Percentiles rank a stretch among this genome's conserved stretches.
Conservation (phyloP, 805 yeast species). For the Teunomyces kruisii region DNA sequence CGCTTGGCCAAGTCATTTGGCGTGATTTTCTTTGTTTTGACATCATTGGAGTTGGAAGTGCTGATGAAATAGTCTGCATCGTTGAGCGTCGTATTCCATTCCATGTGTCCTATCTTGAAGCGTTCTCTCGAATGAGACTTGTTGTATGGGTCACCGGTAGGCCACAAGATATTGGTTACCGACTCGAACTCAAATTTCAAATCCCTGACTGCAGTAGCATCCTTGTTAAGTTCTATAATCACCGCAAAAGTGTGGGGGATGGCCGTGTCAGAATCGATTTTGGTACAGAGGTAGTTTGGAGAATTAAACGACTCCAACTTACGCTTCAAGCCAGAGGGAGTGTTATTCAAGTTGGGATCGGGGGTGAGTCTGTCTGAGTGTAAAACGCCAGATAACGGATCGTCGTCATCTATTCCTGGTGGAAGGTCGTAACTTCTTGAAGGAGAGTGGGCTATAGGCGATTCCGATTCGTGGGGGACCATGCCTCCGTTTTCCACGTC, state of each 20-base stretch:
- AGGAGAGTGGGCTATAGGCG: not conserved
- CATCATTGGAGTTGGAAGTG: slow-evolving; percentile 42
- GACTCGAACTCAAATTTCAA: slow-evolving; percentile 46
- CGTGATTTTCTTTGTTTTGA: slow-evolving; percentile 38
- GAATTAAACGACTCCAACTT: slow-evolving; percentile 26
- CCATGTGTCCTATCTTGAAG: slow-evolving; percentile 47
- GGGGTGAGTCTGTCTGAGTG: slow-evolving; percentile 1
- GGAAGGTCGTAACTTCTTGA: not conserved
- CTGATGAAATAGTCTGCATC: slow-evolving; percentile 48
- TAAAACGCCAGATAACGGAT: slow-evolving; percentile 1
- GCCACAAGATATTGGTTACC: slow-evolving; percentile 50
- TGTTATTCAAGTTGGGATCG: slow-evolving; percentile 10
- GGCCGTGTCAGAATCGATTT: slow-evolving; percentile 38
- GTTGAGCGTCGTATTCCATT: slow-evolving; percentile 39
- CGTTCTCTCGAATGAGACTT: slow-evolving; percentile 44
- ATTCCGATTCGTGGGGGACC: not conserved
- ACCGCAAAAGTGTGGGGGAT: slow-evolving; percentile 57
- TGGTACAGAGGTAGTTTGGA: slow-evolving; percentile 37
- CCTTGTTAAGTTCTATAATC: slow-evolving; percentile 44
- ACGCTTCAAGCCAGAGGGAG: slow-evolving; percentile 14
- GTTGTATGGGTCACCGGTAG: slow-evolving; percentile 51
- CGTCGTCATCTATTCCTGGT: not conserved
- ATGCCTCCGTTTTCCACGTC: slow-evolving; percentile 42
- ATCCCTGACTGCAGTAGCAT: slow-evolving; percentile 31
- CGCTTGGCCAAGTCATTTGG: slow-evolving; percentile 45